Base-by-base conservation (phyloP, 2,329 filamentous ascomycete genomes). In the Emydomyces testavorans region DNA sequence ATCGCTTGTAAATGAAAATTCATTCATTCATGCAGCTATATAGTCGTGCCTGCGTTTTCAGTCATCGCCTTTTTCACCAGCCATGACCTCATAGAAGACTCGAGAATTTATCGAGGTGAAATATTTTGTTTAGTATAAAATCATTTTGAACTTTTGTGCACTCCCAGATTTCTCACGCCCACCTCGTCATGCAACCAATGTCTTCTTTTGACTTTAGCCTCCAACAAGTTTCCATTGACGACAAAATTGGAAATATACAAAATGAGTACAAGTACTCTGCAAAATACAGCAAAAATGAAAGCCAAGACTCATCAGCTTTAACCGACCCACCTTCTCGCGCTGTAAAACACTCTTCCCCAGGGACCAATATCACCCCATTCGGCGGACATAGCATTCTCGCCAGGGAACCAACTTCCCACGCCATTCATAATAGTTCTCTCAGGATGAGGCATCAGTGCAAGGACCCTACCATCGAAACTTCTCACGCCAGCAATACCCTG, bases 391-490 rank as follows among this genome's bases (percentile, higher is more conserved):
- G 60, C 65, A 58, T 69, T 66, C 10, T 77, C 76, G 50, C 78
- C 71, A 6, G 86, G 83, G 52, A 83, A 70, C 64, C 82, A 94
- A 64, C 84, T 90, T 40, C 75, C 79, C 52, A 88, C 81, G 50
- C 86, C 85, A 49, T 79, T 79, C 71, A 93, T 71, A 50, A 94
- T 80, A 13, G 85, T 93, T n/a, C 88, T 78, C 70, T 95, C 88
- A 1, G 88, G 88, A 65, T 94, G 88, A 52, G 89, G 89, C 88
- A 95, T 94, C 70, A 94, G 78, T 5, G 87, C 87, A 56, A 94
- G 66, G 1, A 93, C 85, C 49, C 85, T 76, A 10, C 88, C 88
- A 61, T 94, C 82, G 36, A 71, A 75, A 58, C 78, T 88, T 57
- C 82, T 74, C 21, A 93, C 82, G 61, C 82, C 87, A 1, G 88